These are phyloP conservation scores for Nasturtium officinale DNA, from an alignment of 345 rosid species.

Conservation along the genomic window DNA sequence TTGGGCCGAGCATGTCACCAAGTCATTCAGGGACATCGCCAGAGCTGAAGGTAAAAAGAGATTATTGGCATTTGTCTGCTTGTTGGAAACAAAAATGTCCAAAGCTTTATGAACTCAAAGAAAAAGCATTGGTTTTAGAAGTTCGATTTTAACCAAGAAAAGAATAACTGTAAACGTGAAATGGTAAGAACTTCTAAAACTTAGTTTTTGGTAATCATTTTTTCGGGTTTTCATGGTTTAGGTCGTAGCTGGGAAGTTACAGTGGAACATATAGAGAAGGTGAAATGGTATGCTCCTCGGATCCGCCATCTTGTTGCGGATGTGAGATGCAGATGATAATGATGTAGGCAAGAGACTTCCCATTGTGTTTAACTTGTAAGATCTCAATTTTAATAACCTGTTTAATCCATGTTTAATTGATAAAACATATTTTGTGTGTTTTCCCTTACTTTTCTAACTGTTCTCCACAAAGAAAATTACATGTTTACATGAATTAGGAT, in stretches of 20 bases:
- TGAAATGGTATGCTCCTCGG: slow-evolving; percentile 95
- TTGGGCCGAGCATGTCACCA: slow-evolving; percentile 62
- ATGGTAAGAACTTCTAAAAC: not conserved
- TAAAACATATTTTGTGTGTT: too few relatives aligned
- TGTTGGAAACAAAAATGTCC: not conserved
- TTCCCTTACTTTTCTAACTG: too few relatives aligned
- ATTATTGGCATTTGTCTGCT: not conserved
- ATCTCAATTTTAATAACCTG: slow-evolving; percentile 4
- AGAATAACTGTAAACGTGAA: not conserved
- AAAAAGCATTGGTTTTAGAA: not conserved
- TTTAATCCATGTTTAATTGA: too few relatives aligned
- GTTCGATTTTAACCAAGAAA: not conserved
- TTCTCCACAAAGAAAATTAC: too few relatives aligned
- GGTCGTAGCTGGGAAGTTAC: slow-evolving; percentile 78
- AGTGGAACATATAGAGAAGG: slow-evolving; percentile 74
- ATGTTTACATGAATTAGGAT: not conserved
- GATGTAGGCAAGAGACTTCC: slow-evolving; percentile 9
- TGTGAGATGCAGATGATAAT: slow-evolving; percentile 57
- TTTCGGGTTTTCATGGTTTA: slow-evolving; percentile 38
- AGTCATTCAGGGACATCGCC: slow-evolving; percentile 61
- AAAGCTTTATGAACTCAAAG: not conserved
- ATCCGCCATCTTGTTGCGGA: slow-evolving; percentile 92
- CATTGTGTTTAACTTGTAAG: slow-evolving; percentile 23
- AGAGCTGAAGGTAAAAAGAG: slow-evolving; percentile 65
- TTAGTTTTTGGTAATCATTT: not conserved